phyloP scores from a whole-genome alignment of 768 basidiomycete species.

The Leccinum incarnatum region DNA sequence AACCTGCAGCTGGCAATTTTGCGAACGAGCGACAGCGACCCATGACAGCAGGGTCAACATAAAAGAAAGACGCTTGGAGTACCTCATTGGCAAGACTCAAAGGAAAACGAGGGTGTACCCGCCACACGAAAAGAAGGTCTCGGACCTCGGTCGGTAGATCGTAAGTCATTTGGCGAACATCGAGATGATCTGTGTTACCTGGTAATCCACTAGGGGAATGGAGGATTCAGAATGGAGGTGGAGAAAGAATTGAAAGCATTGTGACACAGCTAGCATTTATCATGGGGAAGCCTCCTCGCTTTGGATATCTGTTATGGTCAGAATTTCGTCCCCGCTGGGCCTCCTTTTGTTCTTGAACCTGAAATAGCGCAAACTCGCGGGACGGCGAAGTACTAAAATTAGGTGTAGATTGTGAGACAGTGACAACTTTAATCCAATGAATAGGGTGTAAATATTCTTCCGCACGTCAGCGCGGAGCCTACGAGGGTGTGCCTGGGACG shows the following conservation, averaged over 20 bases:
- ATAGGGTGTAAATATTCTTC: background rate
- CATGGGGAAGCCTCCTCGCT: background rate
- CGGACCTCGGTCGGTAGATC: constrained; percentile 15
- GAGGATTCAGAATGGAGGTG: background rate
- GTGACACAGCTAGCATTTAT: constrained; percentile 9
- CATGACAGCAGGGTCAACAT: constrained; percentile 15
- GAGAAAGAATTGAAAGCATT: background rate
- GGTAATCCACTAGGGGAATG: constrained; percentile 8
- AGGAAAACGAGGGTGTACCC: constrained; percentile 19
- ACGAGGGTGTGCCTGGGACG: background rate
- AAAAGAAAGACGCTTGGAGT: constrained; percentile 7
- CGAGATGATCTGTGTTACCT: constrained; percentile 6
- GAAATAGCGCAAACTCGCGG: background rate
- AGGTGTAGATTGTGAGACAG: background rate
- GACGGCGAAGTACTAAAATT: background rate
- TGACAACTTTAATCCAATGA: background rate
- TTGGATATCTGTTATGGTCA: constrained; percentile 7
- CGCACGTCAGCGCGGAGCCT: background rate
- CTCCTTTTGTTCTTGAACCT: background rate
- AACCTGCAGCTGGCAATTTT: constrained; percentile 22
- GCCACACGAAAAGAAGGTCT: constrained; percentile 21
- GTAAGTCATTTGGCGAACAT: background rate
- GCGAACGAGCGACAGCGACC: constrained; percentile 16
- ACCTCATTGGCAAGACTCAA: constrained; percentile 13
- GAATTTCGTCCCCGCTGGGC: background rate